Evolutionary conservation across 352 stramenopile genomes (phyloP), one percentile per base, ranked within the genome.

Genomic region (Nothophytophthora sp.): DNA sequence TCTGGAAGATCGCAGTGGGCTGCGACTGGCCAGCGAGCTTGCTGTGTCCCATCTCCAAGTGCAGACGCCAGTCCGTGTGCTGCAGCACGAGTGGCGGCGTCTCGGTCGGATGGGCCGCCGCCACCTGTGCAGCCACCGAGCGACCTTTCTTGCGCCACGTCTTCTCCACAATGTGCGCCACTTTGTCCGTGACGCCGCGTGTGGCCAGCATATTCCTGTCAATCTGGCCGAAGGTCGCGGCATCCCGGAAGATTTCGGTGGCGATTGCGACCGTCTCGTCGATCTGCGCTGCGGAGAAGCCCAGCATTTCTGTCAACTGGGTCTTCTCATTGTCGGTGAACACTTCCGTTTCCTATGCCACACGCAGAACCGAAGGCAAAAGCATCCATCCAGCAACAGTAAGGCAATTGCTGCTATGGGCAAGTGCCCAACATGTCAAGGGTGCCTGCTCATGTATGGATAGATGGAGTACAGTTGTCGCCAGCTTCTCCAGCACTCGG

Each of bases 71-170:
- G 30, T 74, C 59, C 2, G 64, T 72, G 19, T 71, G 55, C 37
- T 63, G 57, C 35, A 88, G 53, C 27, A 44, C 39, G n/a, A 62
- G 49, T 16, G 50, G 16, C n/a, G 67, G 58, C 10, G 27, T 50
- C 33, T 55, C 59, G 0, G 53, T 30, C 8, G 16, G 2, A 15
- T 50, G 28, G 12, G 33, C 24, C n/a, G 35, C 29, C 13, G 36
- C 58, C 16, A 66, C 57, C 25, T 61, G 48, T 33, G 15, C 23
- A 1, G 27, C 52, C 16, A 44, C 18, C 1, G 45, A 24, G 4
- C 24, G 19, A 12, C 76, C 70, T 53, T 82, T 86, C 61, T 90
- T 87, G 34, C 63, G 73, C 79, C 79, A 90, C 35, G 65, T 47
- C 52, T 82, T 78, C 32, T 86, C 74, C 12, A 87, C 20, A 2